Base-by-base conservation (phyloP, 2,329 filamentous ascomycete genomes). In the Trichoderma koningii region DNA sequence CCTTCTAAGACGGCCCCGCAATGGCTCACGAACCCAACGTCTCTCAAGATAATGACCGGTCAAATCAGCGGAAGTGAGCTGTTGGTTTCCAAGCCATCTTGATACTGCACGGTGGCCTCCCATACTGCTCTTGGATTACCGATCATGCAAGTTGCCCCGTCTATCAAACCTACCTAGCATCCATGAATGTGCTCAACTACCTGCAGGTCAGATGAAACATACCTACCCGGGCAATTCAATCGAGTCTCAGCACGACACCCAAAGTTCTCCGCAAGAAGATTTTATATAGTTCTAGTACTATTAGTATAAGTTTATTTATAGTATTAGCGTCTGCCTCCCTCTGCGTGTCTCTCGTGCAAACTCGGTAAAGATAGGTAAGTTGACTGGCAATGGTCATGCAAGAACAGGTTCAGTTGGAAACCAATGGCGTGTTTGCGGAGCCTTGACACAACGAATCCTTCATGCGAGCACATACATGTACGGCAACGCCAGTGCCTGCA, bases 321-420 rank as follows among this genome's bases (percentile, higher is more conserved):
- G n/a, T n/a, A n/a, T n/a, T n/a, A n/a, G n/a, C n/a, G n/a, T n/a
- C n/a, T n/a, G n/a, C n/a, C n/a, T n/a, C n/a, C n/a, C n/a, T n/a
- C n/a, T 19, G 44, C 34, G 12, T 2, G 4, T 10, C 6, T 2
- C 10, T 38, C 12, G 34, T 38, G 34, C 34, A 38, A 38, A 38
- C 12, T 38, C 34, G 34, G 34, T 38, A 38, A 38, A 2, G 38
- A 34, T 19, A 55, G 19, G 38, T 17, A n/a, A 55, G 10, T 23
- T 21, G 10, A 41, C 38, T 26, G 21, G 19, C 5, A 19, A 41
- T 50, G 21, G 19, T 30, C 50, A 30, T 60, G 30, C 45, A 50
- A 45, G 38, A 61, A 52, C 57, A 14, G 34, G 56, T n/a, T 15
- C 56, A n/a, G n/a, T 50, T 60, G 56, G 30, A 38, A 55, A n/a